phyloP scores from a whole-genome alignment of 2,329 filamentous ascomycete species.

The Microsporum canis region DNA sequence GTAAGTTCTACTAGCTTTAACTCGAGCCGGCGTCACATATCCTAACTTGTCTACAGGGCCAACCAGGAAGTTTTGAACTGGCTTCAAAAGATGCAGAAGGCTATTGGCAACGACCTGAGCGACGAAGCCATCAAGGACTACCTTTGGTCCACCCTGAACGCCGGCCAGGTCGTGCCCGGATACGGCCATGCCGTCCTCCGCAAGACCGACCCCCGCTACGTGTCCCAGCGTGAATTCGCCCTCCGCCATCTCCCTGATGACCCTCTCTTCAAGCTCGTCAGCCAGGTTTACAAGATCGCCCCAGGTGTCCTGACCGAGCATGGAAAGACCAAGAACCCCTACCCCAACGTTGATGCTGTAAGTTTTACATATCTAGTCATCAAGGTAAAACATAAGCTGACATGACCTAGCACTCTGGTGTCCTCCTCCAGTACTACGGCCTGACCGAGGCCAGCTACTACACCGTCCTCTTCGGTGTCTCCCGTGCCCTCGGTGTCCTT shows the following conservation, averaged over 20 bases:
- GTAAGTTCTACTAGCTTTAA: slow-evolving; percentile 21
- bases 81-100: slow-evolving; percentile 98
- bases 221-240: slow-evolving; percentile 94
- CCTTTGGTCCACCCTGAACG: slow-evolving; percentile 94
- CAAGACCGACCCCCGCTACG: slow-evolving; percentile 99
- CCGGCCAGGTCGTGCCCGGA: slow-evolving; percentile 89
- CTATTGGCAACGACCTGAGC: slow-evolving; percentile 83
- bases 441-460: slow-evolving; percentile 99
- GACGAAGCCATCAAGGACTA: slow-evolving; percentile 97
- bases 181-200: slow-evolving; percentile 98
- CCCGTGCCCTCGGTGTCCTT: slow-evolving; percentile 93
- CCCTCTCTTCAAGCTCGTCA: slow-evolving; percentile 99
- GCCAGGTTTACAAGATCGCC: slow-evolving; percentile 99
- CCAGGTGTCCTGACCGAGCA: slow-evolving; percentile 96
- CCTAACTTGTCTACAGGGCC: slow-evolving; percentile 38
- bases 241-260: slow-evolving; percentile 88
- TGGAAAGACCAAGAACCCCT: slow-evolving; percentile 92
- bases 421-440: slow-evolving; percentile 98
- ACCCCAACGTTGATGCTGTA: slow-evolving; percentile 85
- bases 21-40: neutral
- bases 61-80: slow-evolving; percentile 99
- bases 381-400: slow-evolving; percentile 9
- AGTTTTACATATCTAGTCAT: neutral
- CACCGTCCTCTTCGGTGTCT: slow-evolving; percentile 98
- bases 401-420: slow-evolving; percentile 65